Evolutionary conservation across 192 early-diverging fungal genomes (phyloP), one percentile per base, ranked within the genome.

Genomic region (Neocallimastix lanati): DNA sequence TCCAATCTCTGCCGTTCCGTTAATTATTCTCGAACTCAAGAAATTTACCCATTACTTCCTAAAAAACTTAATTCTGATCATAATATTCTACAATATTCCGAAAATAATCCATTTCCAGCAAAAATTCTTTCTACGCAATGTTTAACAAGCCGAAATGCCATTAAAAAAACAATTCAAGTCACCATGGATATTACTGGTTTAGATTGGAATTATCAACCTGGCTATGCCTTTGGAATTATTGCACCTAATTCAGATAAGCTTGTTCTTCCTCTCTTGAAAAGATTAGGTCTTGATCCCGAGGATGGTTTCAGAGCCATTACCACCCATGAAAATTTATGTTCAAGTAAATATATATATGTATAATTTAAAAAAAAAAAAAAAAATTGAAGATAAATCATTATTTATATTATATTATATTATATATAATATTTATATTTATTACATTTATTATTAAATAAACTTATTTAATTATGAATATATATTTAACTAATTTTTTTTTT

Each of bases 201-300:
- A 1, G 1, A 50, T 50, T 80, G 90, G 80, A 81, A 85, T 3
- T 93, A 89, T 80, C 76, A 84, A 9, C 91, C 93, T 27, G 94
- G 94, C 25, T 95, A 96, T 83, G 88, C 95, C 7, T 93, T 99
- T 86, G 96, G 93, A 58, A 83, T 97, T n/a, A 80, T 89, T 76
- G 94, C 93, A 1, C 94, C 95, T n/a, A 96, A 96, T 82, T 86
- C 92, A 40, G 88, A 92, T 36, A 80, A 81, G 0, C 81, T 95
- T 76, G 95, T 97, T 0, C 79, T 86, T 0, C 92, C 88, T 2
- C 78, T 96, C 4, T 80, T 96, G 77, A 84, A 80, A 4, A 81
- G 88, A 25, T 81, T 97, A 18, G 86, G 80, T n/a, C 82, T 93
- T 21, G 83, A 81, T 13, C 82, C 85, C 5, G 81, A 81, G 12